These are phyloP conservation scores for Rosellinia necatrix DNA, from an alignment of 2,329 filamentous ascomycete species.

Conservation along the genomic window DNA sequence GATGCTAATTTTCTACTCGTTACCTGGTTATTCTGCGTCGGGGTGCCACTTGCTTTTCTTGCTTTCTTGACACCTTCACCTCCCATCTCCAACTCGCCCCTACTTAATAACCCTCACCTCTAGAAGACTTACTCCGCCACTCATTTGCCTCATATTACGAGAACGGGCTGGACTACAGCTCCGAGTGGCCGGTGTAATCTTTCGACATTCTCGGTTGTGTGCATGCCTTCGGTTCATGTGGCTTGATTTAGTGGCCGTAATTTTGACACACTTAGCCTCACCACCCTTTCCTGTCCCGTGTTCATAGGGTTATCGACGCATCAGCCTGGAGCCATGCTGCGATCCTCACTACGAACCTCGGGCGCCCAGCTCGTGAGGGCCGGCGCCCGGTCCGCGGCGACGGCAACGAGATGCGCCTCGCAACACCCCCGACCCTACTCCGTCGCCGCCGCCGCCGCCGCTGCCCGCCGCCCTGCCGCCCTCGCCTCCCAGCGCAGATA, in stretches of 20 bases:
- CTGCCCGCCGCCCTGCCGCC: constrained; percentile 56
- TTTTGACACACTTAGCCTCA: no score
- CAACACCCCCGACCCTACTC: constrained; percentile 48
- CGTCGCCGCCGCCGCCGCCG: constrained; percentile 50
- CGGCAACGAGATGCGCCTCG: constrained; percentile 42
- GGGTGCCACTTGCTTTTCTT: constrained; percentile 2
- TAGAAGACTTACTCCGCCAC: constrained; percentile 55
- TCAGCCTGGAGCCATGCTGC: constrained; percentile 67
- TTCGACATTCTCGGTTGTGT: constrained; percentile 16
- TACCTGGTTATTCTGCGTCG: not conserved
- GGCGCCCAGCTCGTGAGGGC: constrained; percentile 66
- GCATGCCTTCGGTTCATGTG: constrained; percentile 8
- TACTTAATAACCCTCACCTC: constrained; percentile 19
- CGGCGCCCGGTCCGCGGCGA: constrained; percentile 50
- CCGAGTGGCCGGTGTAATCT: constrained; percentile 36
- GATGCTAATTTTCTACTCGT: constrained; percentile 27
- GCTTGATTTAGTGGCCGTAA: constrained; percentile 21
- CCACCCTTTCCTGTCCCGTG: no score
- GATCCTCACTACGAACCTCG: constrained; percentile 68
- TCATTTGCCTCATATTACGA: constrained; percentile 46
- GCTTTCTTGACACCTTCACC: constrained; percentile 8
- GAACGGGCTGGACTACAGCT: constrained; percentile 32
- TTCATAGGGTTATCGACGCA: constrained; percentile 37
- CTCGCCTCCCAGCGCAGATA: constrained; percentile 57
- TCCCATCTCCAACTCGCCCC: not conserved